Percentiles rank a stretch among this genome's conserved stretches.
These are phyloP conservation scores for Suillus plorans DNA, from an alignment of 768 basidiomycete genomes.

Conservation along the genomic window DNA sequence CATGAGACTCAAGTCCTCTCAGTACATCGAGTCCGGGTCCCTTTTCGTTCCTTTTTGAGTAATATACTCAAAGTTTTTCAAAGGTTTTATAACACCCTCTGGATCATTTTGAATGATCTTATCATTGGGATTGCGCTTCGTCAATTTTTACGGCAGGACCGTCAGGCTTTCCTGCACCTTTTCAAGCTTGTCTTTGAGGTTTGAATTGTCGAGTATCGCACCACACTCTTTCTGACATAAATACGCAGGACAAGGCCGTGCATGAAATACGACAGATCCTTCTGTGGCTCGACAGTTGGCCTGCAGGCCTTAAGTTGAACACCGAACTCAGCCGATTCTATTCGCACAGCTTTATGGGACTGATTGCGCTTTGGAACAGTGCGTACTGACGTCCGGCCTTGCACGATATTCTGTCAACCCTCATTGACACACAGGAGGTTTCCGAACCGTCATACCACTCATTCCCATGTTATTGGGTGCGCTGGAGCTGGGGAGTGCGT, in stretches of 20 bases:
- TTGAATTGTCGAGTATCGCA: not conserved
- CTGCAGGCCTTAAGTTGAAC: slow-evolving; percentile 93
- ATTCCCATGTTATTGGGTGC: slow-evolving; percentile 30
- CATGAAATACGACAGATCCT: slow-evolving; percentile 51
- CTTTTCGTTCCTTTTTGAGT: not conserved
- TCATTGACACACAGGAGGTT: slow-evolving; percentile 7
- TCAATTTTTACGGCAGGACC: slow-evolving; percentile 68
- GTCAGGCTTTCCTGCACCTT: slow-evolving; percentile 41
- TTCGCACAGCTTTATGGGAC: slow-evolving; percentile 63
- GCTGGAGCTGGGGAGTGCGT: slow-evolving; percentile 36
- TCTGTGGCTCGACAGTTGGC: slow-evolving; percentile 92
- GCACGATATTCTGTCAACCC: not conserved
- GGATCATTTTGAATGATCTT: slow-evolving; percentile 89
- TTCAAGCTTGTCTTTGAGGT: slow-evolving; percentile 44
- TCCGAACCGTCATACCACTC: slow-evolving; percentile 28
- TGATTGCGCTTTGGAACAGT: slow-evolving; percentile 77
- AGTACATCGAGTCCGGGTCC: slow-evolving; percentile 61
- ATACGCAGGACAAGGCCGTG: slow-evolving; percentile 20
- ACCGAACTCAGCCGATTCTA: slow-evolving; percentile 89
- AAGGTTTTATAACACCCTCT: slow-evolving; percentile 90
- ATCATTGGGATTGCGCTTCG: slow-evolving; percentile 79
- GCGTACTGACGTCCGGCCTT: slow-evolving; percentile 27
- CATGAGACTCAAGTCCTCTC: slow-evolving; percentile 41
- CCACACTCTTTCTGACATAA: not conserved
- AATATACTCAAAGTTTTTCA: not conserved